phyloP scores from a whole-genome alignment of 192 early-diverging fungal genomes.

The Coemansia sp. region DNA sequence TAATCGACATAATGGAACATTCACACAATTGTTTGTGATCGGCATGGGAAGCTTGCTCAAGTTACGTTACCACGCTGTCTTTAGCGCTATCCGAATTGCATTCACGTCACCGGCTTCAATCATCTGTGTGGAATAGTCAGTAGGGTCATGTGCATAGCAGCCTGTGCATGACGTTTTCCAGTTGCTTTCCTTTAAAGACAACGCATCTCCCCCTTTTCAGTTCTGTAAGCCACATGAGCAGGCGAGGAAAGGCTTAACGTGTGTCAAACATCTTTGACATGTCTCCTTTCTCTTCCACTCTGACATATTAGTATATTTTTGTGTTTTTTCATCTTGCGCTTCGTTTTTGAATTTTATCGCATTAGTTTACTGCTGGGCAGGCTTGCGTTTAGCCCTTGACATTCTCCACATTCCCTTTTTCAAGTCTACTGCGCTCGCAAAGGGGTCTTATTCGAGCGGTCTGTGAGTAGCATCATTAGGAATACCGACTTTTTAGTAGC shows the following conservation, averaged over 20 bases:
- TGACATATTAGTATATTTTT: neutral
- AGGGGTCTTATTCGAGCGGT: neutral
- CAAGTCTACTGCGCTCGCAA: neutral
- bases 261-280: neutral
- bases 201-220: neutral
- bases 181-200: neutral
- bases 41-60: neutral
- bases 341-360: neutral
- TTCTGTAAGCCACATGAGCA: slow-evolving; percentile 1
- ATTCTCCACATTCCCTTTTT: slow-evolving; percentile 7
- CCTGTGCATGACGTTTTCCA: neutral
- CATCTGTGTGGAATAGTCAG: neutral
- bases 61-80: neutral
- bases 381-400: neutral
- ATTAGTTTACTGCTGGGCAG: neutral
- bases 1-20: too few relatives aligned
- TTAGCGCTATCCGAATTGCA: neutral
- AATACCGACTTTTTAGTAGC: neutral
- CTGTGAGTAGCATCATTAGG: neutral
- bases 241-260: neutral
- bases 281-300: neutral
- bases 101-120: neutral
- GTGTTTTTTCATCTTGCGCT: neutral
- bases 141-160: neutral
- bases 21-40: neutral